Conservation (phyloP, 805 yeast species). For the Ascoidea tarda region DNA sequence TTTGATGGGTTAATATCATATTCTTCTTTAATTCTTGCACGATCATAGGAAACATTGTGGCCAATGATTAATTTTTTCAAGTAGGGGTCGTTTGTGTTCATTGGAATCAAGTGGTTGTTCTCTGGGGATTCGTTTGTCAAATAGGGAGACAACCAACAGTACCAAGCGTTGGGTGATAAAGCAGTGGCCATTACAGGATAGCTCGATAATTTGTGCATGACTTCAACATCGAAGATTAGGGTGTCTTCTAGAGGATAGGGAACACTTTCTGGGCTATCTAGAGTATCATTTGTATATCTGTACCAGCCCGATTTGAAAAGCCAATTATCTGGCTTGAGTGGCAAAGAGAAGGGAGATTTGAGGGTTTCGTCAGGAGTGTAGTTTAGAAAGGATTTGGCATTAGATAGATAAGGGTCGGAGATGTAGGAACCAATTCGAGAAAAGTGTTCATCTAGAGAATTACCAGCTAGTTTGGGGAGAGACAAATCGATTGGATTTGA, state of each 20-base stretch:
- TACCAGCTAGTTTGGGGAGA: conserved; percentile 66
- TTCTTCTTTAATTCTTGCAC: conserved; percentile 79
- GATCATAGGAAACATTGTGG: conserved; percentile 81
- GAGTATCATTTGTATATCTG: conserved; percentile 41
- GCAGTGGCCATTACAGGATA: conserved; percentile 79
- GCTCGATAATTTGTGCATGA: conserved; percentile 56
- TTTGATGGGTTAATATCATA: conserved; percentile 53
- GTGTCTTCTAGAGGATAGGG: conserved; percentile 56
- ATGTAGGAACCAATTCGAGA: conserved; percentile 46
- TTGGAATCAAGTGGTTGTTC: conserved; percentile 59
- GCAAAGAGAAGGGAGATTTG: conserved; percentile 13
- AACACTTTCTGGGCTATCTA: conserved; percentile 35
- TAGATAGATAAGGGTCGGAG: conserved; percentile 42
- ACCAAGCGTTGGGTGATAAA: conserved; percentile 69
- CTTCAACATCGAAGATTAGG: conserved; percentile 83
- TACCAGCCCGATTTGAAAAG: conserved; percentile 64
- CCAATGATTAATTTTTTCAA: conserved; percentile 60
- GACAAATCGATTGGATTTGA: conserved; percentile 42
- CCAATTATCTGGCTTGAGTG: conserved; percentile 39
- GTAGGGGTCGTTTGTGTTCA: conserved; percentile 30
- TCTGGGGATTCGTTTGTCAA: conserved; percentile 35
- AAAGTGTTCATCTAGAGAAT: conserved; percentile 74
- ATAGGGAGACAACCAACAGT: conserved; percentile 88
- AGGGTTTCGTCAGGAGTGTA: conserved; percentile 12
- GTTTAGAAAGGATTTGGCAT: conserved; percentile 30